phyloP scores from a whole-genome alignment of 441 rosid genomes.

The Adansonia madagascariensis region DNA sequence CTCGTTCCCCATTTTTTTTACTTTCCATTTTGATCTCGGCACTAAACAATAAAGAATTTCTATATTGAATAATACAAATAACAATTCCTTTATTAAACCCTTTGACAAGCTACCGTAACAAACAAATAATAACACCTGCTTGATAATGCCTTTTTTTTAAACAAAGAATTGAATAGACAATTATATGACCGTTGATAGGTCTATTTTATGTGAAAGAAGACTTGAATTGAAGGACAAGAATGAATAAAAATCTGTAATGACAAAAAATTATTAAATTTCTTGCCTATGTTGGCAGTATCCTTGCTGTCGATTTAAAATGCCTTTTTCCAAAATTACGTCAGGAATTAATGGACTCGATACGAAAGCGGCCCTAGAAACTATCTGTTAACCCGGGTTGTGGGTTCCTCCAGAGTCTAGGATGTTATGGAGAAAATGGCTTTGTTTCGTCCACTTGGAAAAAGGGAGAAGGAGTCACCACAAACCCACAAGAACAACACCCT shows the following conservation, averaged over 20 bases:
- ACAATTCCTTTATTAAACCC: neutral
- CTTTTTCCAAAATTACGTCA: conserved; percentile 44
- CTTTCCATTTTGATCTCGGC: no score
- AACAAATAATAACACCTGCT: neutral
- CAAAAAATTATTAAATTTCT: neutral
- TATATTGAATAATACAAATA: neutral
- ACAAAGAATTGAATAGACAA: neutral
- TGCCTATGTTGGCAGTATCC: conserved; percentile 48
- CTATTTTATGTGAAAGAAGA: conserved; percentile 6
- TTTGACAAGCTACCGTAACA: neutral
- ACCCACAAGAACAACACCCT: conserved; percentile 60
- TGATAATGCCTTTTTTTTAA: neutral
- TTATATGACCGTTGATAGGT: conserved; percentile 24
- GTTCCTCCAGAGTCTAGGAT: conserved; percentile 27
- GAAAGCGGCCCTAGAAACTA: conserved; percentile 47
- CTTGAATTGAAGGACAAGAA: neutral
- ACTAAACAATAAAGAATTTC: no score
- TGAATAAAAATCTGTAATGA: no score
- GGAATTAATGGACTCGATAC: conserved; percentile 40
- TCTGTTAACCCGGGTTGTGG: conserved; percentile 65
- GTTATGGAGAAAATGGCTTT: conserved; percentile 55
- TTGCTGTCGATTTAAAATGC: conserved; percentile 41
- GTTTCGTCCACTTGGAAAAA: conserved; percentile 59
- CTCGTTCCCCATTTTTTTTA: no score
- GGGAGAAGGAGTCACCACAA: conserved; percentile 58